These are phyloP conservation scores for Metschnikowia continentalis DNA, from an alignment of 805 yeast species.

Conservation along the genomic window DNA sequence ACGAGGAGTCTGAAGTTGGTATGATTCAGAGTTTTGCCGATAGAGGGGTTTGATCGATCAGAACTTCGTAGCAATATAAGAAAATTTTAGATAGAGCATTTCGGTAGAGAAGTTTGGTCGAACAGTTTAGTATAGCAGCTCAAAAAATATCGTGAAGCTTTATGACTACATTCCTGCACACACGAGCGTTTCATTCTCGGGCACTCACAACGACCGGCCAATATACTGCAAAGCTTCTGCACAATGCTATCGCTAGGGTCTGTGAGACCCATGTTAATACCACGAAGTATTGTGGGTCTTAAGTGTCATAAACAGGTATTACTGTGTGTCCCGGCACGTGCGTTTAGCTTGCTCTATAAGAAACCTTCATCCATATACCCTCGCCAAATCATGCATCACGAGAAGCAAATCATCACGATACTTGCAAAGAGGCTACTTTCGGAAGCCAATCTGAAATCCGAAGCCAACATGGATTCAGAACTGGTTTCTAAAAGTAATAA, in stretches of 20 bases:
- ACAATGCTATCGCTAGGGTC: conserved; percentile 3
- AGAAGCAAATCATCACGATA: neutral
- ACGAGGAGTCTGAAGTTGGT: conserved; percentile 68
- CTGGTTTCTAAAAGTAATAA: neutral
- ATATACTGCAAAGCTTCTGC: neutral
- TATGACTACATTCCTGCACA: neutral
- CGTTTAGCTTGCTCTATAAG: neutral
- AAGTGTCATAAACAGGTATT: neutral
- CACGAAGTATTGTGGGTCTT: neutral
- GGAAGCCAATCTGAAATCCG: neutral
- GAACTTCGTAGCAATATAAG: too few relatives aligned
- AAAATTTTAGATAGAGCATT: too few relatives aligned
- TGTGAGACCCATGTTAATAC: neutral
- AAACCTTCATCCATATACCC: neutral
- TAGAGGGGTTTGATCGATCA: conserved; percentile 24
- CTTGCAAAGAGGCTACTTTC: neutral
- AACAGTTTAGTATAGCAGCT: too few relatives aligned
- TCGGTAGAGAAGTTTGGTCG: too few relatives aligned
- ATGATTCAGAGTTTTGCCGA: conserved; percentile 76
- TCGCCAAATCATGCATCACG: neutral
- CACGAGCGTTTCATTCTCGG: neutral
- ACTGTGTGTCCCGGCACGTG: neutral
- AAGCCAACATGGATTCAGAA: neutral
- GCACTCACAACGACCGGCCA: neutral
- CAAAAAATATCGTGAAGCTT: too few relatives aligned